Percentiles rank a stretch among this genome's conserved stretches.
These are phyloP conservation scores for Sarocladiaceae sp. DNA, from an alignment of 2,329 filamentous ascomycete species.

Conservation along the genomic window DNA sequence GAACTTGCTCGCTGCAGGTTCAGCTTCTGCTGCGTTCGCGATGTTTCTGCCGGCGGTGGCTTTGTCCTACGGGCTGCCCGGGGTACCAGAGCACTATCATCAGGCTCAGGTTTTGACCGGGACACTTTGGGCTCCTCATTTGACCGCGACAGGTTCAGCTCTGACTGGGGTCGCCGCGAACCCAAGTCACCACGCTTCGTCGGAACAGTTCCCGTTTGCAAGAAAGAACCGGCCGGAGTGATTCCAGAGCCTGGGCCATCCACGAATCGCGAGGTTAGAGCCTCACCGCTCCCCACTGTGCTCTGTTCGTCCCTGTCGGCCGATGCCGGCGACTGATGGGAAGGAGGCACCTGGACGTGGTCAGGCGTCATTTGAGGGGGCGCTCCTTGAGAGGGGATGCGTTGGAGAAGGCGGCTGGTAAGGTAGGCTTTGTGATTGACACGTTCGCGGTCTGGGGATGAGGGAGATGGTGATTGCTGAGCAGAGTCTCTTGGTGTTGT, in stretches of 20 bases:
- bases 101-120: slow-evolving; percentile 22
- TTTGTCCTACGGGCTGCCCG: slow-evolving; percentile 31
- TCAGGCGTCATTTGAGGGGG: slow-evolving; percentile 61
- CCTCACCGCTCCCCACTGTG: slow-evolving; percentile 29
- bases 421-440: slow-evolving; percentile 57
- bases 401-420: slow-evolving; percentile 60
- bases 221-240: slow-evolving; percentile 47
- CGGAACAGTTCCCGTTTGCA: slow-evolving; percentile 27
- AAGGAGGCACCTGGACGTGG: slow-evolving; percentile 31
- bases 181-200: slow-evolving; percentile 26
- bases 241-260: slow-evolving; percentile 43
- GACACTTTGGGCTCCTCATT: slow-evolving; percentile 18
- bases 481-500: slow-evolving; percentile 24
- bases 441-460: slow-evolving; percentile 33
- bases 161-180: slow-evolving; percentile 35
- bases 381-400: slow-evolving; percentile 54
- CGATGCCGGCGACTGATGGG: slow-evolving; percentile 26
- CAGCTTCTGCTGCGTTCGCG: slow-evolving; percentile 68
- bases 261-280: slow-evolving; percentile 56
- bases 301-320: slow-evolving; percentile 19
- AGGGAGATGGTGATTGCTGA: slow-evolving; percentile 10
- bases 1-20: slow-evolving; percentile 69
- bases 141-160: slow-evolving; percentile 26
- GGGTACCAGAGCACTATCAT: slow-evolving; percentile 41
- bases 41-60: slow-evolving; percentile 45